Conservation (phyloP, 1,284 basidiomycete species). For the Apiotrichum montevideense region DNA sequence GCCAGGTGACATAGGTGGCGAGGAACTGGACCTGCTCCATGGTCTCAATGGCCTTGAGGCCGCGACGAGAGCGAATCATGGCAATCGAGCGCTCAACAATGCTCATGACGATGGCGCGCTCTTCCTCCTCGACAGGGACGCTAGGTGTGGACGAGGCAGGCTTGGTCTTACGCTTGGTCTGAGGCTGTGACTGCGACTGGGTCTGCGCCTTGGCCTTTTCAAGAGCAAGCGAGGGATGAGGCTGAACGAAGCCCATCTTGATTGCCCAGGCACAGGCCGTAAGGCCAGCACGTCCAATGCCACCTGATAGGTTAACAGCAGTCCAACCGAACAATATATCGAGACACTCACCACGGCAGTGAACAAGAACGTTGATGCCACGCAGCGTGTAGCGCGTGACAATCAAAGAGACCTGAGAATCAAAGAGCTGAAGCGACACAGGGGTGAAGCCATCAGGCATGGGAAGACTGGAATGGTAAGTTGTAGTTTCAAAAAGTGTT, state of each 20-base stretch:
- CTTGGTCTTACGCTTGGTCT: not conserved
- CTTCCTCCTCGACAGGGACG: constrained; percentile 14
- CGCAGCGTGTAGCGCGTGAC: constrained; percentile 68
- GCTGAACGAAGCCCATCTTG: constrained; percentile 69
- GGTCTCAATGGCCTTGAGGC: constrained; percentile 81
- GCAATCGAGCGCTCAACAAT: constrained; percentile 68
- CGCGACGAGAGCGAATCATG: constrained; percentile 67
- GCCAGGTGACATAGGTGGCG: constrained; percentile 66
- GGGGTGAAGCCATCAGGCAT: constrained; percentile 88
- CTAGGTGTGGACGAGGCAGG: not conserved
- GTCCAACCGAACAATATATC: not conserved
- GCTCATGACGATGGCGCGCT: constrained; percentile 53
- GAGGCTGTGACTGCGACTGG: not conserved
- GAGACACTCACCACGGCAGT: constrained; percentile 66
- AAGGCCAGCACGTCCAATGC: constrained; percentile 88
- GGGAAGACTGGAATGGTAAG: constrained; percentile 57
- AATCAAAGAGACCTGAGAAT: constrained; percentile 64
- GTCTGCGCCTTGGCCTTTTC: constrained; percentile 4
- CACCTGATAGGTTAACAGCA: constrained; percentile 41
- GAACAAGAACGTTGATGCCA: constrained; percentile 71
- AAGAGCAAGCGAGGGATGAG: constrained; percentile 33
- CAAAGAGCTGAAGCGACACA: constrained; percentile 58
- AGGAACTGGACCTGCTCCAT: constrained; percentile 85
- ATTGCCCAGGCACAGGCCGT: constrained; percentile 90
- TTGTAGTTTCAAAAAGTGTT: not conserved